Conservation (phyloP, 768 basidiomycete genomes). For the Trametes gibbosa region DNA sequence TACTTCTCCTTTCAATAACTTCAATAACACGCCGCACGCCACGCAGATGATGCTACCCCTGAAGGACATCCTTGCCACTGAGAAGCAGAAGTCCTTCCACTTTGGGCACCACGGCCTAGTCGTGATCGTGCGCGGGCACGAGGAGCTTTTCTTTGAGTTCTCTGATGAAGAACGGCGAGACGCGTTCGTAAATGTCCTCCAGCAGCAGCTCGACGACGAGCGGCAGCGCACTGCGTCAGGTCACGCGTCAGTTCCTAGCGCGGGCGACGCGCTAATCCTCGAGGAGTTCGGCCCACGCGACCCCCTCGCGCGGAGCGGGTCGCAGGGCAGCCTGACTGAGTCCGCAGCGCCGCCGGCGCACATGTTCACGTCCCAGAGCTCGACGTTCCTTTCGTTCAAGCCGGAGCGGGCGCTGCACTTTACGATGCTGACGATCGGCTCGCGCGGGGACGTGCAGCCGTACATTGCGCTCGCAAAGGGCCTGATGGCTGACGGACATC, state of each 20-base stretch:
- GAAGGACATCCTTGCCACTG: constrained; percentile 78
- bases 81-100: constrained; percentile 82
- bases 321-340: constrained; percentile 46
- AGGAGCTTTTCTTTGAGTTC: constrained; percentile 98
- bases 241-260: too few relatives aligned
- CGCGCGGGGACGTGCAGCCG: constrained; percentile 95
- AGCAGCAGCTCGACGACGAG: constrained; percentile 77
- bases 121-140: constrained; percentile 91
- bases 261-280: constrained; percentile 78
- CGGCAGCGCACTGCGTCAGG: constrained; percentile 46
- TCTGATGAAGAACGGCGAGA: constrained; percentile 74
- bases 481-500: constrained; percentile 85
- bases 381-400: constrained; percentile 96
- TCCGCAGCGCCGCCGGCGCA: constrained; percentile 77
- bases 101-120: constrained; percentile 90
- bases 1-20: too few relatives aligned
- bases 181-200: constrained; percentile 71
- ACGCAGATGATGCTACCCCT: constrained; percentile 92
- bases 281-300: constrained; percentile 74
- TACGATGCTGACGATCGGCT: constrained; percentile 95
- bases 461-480: constrained; percentile 96
- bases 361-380: constrained; percentile 96
- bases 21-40: background rate
- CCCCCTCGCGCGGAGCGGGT: constrained; percentile 39
- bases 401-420: constrained; percentile 82